Base-by-base conservation (phyloP, 1,284 basidiomycete genomes). In the Trichosporon faecale region DNA sequence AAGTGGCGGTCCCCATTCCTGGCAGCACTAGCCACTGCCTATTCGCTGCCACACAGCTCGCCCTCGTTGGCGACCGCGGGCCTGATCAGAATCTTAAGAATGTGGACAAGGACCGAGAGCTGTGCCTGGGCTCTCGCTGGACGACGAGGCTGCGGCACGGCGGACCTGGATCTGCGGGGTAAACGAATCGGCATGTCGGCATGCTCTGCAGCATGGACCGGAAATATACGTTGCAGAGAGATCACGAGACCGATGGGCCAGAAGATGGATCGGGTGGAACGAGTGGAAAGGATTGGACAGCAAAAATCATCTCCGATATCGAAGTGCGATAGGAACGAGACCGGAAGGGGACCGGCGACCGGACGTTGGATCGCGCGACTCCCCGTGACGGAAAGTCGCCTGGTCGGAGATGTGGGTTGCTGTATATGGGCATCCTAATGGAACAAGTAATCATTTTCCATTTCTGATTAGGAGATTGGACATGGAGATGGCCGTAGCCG, bases 401-500 rank as follows among this genome's bases (percentile, higher is more conserved):
- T 31, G 49, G 23, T 18, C 49, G 49, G 49, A 52, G 49, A 52
- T 52, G 49, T 21, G 44, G 18, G 6, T 18, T n/a, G 4, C 18
- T 21, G 12, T 31, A 25, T 16, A 18, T 11, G 18, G 25, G 25
- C 12, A 31, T 60, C 6, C 55, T 60, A 60, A 60, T 61, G 27
- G 12, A 1, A 18, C 29, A 8, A 18, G 57, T 61, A 52, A n/a
- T 61, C 7, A 31, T 61, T 61, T 61, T 61, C 57, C 57, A 61
- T 61, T 61, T 33, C 57, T n/a, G 27, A 61, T 52, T 52, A 61
- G 57, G 16, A 61, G 57, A 61, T 61, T 61, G 57, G 49, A 52
- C 23, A 52, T 52, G 49, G 21, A 18, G 21, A 6, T 23, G 49
- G 49, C 49, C 49, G 23, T 52, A 21, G n/a, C 49, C 49, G 49